Evolutionary conservation across 106 monocot species (phyloP), one percentile per base, ranked within the genome.

Genomic region (Apostasia shenzhenica): DNA sequence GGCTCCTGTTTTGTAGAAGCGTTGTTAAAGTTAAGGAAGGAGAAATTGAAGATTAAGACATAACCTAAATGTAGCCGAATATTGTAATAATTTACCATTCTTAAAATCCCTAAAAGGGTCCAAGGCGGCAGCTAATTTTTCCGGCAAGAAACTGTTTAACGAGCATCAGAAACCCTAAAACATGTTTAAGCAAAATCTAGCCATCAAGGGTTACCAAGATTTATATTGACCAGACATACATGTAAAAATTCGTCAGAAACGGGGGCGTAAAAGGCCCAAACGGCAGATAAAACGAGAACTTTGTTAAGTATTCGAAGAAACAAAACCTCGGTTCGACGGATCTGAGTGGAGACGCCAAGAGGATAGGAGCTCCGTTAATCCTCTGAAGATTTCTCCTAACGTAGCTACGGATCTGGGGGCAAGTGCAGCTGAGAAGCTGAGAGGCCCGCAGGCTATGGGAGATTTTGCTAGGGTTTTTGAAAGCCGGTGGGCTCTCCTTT

Each of bases 401-500:
- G 5, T 12, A 45, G 45, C 3, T 13, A 44, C 62, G n/a, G 62
- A 62, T 62, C 38, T 45, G 1, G 62, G 62, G 45, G 62, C 12
- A 5, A 44, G n/a, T n/a, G n/a, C n/a, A n/a, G n/a, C n/a, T 45
- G 62, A 62, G 1, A 45, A 62, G 62, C 62, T 62, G 62, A 62
- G 43, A 44, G 62, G 45, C 44, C 7, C 13, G 38, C 12, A 45
- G 7, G 62, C 11, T 45, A 12, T 62, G 62, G 45, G 44, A 13
- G 62, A 62, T 62, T 62, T 45, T 45, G 62, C 9, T 45, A 62
- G 62, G 62, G 62, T 45, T 62, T 62, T 62, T 62, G 62, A 45
- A 62, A 45, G 12, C 3, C 13, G 45, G n/a, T 62, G 12, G 41
- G 59, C 8, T 59, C 59, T 26, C 57, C 57, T 57, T n/a, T 4